These are phyloP conservation scores for Tulasnella sp. DNA, from an alignment of 768 basidiomycete species.

Conservation along the genomic window DNA sequence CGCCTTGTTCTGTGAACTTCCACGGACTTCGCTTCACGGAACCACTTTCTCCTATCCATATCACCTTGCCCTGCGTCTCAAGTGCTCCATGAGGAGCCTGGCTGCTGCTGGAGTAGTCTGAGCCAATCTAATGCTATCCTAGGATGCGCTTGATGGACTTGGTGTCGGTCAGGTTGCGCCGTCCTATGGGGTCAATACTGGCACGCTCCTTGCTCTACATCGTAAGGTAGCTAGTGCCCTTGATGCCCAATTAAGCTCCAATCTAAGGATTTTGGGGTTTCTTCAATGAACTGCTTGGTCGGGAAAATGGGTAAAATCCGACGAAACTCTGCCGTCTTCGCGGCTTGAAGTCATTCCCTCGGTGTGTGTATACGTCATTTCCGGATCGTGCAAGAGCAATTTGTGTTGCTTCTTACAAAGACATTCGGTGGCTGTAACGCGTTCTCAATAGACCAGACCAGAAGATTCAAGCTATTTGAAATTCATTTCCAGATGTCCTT, in stretches of 20 bases:
- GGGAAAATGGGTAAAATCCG: neutral
- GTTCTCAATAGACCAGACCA: neutral
- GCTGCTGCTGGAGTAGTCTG: neutral
- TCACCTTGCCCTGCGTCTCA: neutral
- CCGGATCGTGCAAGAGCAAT: neutral
- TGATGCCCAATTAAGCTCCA: neutral
- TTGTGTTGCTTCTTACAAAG: neutral
- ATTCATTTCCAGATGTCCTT: neutral
- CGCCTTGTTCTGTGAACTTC: neutral
- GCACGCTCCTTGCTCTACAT: too few species aligned
- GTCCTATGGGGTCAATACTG: too few species aligned
- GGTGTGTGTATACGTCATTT: neutral
- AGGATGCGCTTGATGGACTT: too few species aligned
- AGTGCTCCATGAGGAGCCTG: neutral
- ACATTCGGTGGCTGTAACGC: neutral
- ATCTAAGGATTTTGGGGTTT: neutral
- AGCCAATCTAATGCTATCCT: too few species aligned
- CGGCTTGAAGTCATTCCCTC: neutral
- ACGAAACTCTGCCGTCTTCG: neutral
- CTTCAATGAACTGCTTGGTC: neutral
- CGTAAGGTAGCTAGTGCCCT: neutral
- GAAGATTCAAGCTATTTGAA: neutral
- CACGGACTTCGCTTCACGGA: neutral
- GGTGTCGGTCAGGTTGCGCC: too few species aligned
- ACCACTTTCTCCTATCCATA: neutral